Conservation (phyloP, 2,329 filamentous ascomycete species). For the Ophiostoma montium region DNA sequence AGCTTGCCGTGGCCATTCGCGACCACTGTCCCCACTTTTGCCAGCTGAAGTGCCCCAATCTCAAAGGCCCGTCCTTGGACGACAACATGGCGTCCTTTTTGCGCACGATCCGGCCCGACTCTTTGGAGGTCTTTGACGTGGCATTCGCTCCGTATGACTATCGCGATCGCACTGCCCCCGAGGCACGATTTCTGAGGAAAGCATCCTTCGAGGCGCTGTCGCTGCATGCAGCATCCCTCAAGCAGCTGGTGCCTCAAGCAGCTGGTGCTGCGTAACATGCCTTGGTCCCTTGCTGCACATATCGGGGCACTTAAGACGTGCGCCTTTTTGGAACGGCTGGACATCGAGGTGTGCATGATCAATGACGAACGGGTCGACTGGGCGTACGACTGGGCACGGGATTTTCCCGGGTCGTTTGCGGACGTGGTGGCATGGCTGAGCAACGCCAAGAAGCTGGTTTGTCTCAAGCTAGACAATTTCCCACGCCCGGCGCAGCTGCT, state of each 20-base stretch:
- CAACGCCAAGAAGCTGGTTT: background rate
- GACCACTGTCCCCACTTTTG: constrained; percentile 46
- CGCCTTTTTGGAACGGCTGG: constrained; percentile 21
- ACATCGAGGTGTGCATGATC: no score
- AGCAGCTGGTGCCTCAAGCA: constrained; percentile 19
- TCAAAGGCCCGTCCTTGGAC: constrained; percentile 34
- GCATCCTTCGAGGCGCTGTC: constrained; percentile 43
- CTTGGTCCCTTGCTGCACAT: constrained; percentile 20
- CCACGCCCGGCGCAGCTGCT: background rate
- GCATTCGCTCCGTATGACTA: no score
- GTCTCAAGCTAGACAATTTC: background rate
- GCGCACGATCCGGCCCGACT: constrained; percentile 37
- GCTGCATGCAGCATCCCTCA: constrained; percentile 23
- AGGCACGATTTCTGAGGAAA: no score
- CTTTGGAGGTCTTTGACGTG: constrained; percentile 43
- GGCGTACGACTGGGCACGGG: constrained; percentile 13
- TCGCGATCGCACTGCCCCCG: no score
- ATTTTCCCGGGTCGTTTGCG: constrained; percentile 15
- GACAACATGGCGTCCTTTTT: constrained; percentile 45
- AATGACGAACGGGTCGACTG: constrained; percentile 15
- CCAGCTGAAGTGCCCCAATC: constrained; percentile 41
- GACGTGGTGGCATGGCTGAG: constrained; percentile 20
- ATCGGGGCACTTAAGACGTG: no score
- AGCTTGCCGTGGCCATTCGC: constrained; percentile 38
- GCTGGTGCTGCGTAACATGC: no score